Percentiles rank a stretch among this genome's conserved stretches.
Evolutionary conservation across 192 early-diverging fungal species (phyloP).

Genomic region (Coemansia sp.): DNA sequence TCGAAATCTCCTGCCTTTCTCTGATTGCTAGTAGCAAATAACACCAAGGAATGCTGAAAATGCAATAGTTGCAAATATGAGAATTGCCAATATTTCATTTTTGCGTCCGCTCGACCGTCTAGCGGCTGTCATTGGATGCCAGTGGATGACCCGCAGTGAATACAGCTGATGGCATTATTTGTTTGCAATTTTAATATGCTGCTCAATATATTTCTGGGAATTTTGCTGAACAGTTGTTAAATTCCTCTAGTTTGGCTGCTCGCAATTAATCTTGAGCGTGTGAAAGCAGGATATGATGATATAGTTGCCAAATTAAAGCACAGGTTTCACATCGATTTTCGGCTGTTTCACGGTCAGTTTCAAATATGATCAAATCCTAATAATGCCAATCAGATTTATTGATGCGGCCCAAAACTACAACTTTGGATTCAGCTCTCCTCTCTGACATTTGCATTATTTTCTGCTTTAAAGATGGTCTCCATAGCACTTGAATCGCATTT

Average conservation of each 20-base stretch:
- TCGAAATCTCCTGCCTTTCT: slow-evolving; percentile 6
- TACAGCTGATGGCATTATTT: not conserved
- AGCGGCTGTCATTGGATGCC: slow-evolving; percentile 2
- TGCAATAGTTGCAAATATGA: not conserved
- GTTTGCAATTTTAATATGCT: slow-evolving; percentile 1
- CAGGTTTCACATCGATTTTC: not conserved
- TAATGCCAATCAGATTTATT: not conserved
- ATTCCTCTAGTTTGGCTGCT: not conserved
- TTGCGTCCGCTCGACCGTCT: not conserved
- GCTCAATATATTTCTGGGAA: not conserved
- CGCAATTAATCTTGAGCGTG: not conserved
- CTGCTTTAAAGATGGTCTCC: slow-evolving; percentile 15
- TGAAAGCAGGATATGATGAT: not conserved
- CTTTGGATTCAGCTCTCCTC: not conserved
- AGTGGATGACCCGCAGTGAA: not conserved
- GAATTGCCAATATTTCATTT: slow-evolving; percentile 11
- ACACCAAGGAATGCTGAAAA: slow-evolving; percentile 6
- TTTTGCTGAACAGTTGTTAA: not conserved
- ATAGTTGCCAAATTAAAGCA: not conserved
- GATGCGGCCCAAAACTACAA: not conserved
- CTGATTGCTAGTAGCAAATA: slow-evolving; percentile 25
- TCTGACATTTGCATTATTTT: not conserved
- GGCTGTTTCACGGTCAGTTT: not conserved
- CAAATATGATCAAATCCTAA: not conserved
- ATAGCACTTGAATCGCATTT: slow-evolving; percentile 30